Base-by-base conservation (phyloP, 2,329 filamentous ascomycete genomes). In the Macrophomina pseudophaseolina region DNA sequence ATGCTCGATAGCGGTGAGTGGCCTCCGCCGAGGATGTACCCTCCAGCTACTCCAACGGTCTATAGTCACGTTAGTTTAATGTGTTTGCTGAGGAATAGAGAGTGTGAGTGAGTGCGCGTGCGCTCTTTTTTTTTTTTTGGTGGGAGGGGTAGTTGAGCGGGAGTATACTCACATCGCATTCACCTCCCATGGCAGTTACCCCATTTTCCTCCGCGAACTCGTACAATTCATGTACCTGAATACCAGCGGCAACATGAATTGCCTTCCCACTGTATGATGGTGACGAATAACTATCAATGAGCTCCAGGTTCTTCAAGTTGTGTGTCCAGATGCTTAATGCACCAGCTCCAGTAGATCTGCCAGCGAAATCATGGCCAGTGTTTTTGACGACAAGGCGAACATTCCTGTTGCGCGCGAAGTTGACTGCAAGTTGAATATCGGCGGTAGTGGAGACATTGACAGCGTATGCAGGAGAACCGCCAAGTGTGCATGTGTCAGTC, bases 361-460 rank as follows among this genome's bases (percentile, higher is more conserved):
- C 76, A 72, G 76, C 71, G 68, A 51, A 79, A 48, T 78, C 76
- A 65, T 78, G 76, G 5, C 76, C 76, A 0, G 75, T 77, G 42
- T 79, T 79, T 66, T 77, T 76, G 66, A 79, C 75, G 6, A 75
- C 76, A 0, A 78, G 56, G 2, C 76, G 74, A 18, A 79, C 72
- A 3, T 71, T 72, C 60, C 76, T 72, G 30, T 74, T 60, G 32
- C 71, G 71, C 46, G 74, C 72, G 35, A 78, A 77, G 23, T 67
- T 51, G 12, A 76, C 64, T 14, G 71, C 67, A 32, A 68, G 66
- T 14, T 68, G 51, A 2, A 71, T 52, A 33, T 74, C 68, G 11
- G 65, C 52, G 11, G 75, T 73, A 60, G 75, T 71, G 2, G 58
- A 49, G 14, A 16, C 42, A 9, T 62, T 62, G 14, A 62, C 58